phyloP scores from a whole-genome alignment of 768 basidiomycete genomes.

The Rhodosporidiobolus odoratus region DNA sequence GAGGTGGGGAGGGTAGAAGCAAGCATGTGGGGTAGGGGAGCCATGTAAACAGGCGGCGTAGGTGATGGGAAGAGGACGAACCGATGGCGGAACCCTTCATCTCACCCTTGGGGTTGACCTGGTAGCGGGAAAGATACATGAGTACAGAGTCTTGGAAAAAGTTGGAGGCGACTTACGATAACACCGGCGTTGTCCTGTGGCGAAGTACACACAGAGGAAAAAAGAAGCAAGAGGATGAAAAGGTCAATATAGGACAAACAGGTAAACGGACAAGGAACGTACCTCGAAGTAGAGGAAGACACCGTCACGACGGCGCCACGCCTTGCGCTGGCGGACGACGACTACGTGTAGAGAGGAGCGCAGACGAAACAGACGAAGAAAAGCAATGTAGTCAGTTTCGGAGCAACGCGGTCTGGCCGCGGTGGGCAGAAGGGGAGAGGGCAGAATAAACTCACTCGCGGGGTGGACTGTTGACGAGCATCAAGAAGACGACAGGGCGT shows the following conservation, averaged over 20 bases:
- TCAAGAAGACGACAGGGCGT: not conserved
- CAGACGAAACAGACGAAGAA: not conserved
- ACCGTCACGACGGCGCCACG: constrained; percentile 96
- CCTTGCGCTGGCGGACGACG: constrained; percentile 93
- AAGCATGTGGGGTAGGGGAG: too few relatives aligned
- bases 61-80: not conserved
- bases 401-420: too few relatives aligned
- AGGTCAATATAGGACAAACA: not conserved
- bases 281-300: constrained; percentile 77
- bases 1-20: too few relatives aligned
- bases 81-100: constrained; percentile 95
- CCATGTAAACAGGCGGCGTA: too few relatives aligned
- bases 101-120: constrained; percentile 95
- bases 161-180: constrained; percentile 49
- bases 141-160: not conserved
- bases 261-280: not conserved
- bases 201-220: too few relatives aligned
- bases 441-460: not conserved
- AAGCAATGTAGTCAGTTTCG: not conserved
- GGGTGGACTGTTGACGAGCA: constrained; percentile 6
- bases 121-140: not conserved
- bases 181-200: too few relatives aligned
- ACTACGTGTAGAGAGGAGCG: constrained; percentile 71
- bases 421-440: too few relatives aligned
- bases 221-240: not conserved